Evolutionary conservation across 106 monocot genomes (phyloP), one percentile per base, ranked within the genome.

Genomic region (Apostasia shenzhenica): DNA sequence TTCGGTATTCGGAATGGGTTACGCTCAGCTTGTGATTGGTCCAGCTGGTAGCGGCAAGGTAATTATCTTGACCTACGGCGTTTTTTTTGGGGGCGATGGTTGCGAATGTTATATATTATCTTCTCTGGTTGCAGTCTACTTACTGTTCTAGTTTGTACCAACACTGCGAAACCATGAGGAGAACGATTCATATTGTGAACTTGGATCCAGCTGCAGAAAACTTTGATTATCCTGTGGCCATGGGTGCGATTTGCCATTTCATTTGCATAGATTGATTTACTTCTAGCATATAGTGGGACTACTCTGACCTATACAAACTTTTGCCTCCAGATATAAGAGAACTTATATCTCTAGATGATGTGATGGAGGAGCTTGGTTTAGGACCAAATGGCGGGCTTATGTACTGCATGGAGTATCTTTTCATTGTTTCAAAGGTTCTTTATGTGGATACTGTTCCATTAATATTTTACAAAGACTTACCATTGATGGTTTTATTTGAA

Each of bases 11-110:
- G 13, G 44, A 13, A 95, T 95, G 95, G 86, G 95, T 37, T 95
- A 80, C 61, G 95, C 95, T 14, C 95, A 95, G 41, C 88, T 89
- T 41, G 91, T 95, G 4, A 95, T 95, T 57, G 91, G 95, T 9
- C 95, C 95, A 8, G 95, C 95, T n/a, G 95, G 95, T 9, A 88
- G 91, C 61, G 91, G 95, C 76, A 95, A 91, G 91, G 95, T 92
- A 45, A 57, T 26, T 49, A 48, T 48, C 3, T 7, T 8, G 42
- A 40, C 2, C 11, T 58, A 41, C 40, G 41, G 39, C 0, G 4
- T 38, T 55, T 51, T 48, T 38, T 41, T 38, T 44, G 45, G 57
- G 8, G n/a, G 14, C 50, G 6, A 0, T 50, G 50, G 4, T 4
- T 50, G 4, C 50, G 0, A 5, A 50, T 37, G 2, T 14, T 10